phyloP scores from a whole-genome alignment of 345 rosid genomes.

The Trapa bicornis region DNA sequence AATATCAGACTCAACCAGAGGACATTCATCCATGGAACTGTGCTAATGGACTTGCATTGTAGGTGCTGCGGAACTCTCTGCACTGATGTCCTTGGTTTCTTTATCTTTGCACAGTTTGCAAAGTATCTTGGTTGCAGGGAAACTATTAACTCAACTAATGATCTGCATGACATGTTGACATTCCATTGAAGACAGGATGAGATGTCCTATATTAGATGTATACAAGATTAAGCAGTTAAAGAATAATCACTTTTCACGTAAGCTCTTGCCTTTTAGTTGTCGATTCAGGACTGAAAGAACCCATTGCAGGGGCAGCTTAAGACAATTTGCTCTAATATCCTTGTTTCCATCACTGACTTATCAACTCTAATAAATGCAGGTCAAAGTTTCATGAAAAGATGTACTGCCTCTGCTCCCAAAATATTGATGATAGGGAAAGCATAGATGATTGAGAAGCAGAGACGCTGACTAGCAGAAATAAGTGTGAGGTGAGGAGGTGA shows the following conservation, averaged over 20 bases:
- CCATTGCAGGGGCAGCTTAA: background rate
- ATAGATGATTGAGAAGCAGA: conserved; percentile 22
- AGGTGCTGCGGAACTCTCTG: too few species aligned
- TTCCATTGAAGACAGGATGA: conserved; percentile 60
- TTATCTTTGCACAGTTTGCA: too few species aligned
- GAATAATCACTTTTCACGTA: background rate
- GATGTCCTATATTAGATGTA: background rate
- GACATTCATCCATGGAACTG: too few species aligned
- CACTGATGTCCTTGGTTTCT: too few species aligned
- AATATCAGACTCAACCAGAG: too few species aligned
- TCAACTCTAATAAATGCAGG: conserved; percentile 23
- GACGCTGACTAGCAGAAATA: conserved; percentile 13
- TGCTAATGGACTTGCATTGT: too few species aligned
- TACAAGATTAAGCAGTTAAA: background rate
- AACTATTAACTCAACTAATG: conserved; percentile 74
- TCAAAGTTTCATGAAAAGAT: conserved; percentile 88
- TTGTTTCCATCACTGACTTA: background rate
- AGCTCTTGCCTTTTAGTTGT: background rate
- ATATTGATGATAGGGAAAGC: conserved; percentile 17
- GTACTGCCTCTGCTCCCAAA: conserved; percentile 61
- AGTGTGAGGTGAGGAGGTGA: background rate
- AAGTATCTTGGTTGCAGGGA: conserved; percentile 35
- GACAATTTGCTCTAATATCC: background rate
- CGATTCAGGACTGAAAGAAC: background rate
- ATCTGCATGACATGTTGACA: conserved; percentile 70